Percentiles rank a stretch among this genome's conserved stretches.
These are phyloP conservation scores for Populus euphratica DNA, from an alignment of 345 rosid genomes.

Conservation along the genomic window DNA sequence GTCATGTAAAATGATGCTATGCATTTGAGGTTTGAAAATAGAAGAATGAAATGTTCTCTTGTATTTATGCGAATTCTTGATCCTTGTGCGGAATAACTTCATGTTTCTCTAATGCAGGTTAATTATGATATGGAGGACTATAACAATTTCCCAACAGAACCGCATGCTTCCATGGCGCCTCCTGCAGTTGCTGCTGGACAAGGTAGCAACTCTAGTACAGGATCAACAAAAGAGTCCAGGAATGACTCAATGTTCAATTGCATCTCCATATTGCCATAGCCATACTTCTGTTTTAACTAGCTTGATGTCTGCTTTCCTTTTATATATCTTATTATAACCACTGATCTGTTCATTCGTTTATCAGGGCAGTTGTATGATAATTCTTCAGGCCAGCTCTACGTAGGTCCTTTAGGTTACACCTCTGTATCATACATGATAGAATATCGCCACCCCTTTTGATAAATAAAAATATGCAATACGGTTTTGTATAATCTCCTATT, in stretches of 20 bases:
- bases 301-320: constrained; percentile 11
- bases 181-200: constrained; percentile 65
- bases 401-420: background rate
- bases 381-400: background rate
- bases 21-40: background rate
- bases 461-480: background rate
- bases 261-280: constrained; percentile 16
- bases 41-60: background rate
- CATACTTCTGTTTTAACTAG: constrained; percentile 5
- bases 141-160: constrained; percentile 24
- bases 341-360: background rate
- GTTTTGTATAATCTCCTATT: background rate
- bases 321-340: constrained; percentile 23
- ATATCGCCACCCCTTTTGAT: background rate
- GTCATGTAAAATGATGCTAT: background rate
- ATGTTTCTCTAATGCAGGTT: constrained; percentile 49
- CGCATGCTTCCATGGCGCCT: constrained; percentile 43
- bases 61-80: background rate
- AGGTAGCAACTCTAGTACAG: constrained; percentile 35
- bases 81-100: constrained; percentile 59
- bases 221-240: constrained; percentile 26
- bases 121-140: constrained; percentile 47
- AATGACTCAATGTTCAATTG: constrained; percentile 32
- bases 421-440: background rate
- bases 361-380: background rate